phyloP scores from a whole-genome alignment of 177 flowering plant species.

The Tripterygium wilfordii region DNA sequence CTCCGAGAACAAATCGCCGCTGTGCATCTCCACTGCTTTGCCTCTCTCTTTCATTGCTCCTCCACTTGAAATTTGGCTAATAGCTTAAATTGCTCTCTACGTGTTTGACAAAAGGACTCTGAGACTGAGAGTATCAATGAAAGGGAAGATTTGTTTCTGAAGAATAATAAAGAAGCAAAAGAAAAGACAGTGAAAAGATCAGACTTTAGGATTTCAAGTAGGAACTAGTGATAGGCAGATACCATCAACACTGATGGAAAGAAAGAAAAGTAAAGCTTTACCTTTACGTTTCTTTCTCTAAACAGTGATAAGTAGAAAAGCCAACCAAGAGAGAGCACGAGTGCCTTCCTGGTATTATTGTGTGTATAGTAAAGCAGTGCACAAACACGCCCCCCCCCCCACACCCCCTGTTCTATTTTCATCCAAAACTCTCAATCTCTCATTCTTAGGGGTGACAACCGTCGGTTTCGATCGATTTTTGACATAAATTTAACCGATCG shows the following conservation, averaged over 20 bases:
- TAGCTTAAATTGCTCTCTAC: neutral
- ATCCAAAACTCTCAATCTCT: slow-evolving; percentile 1
- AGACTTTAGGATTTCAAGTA: slow-evolving; percentile 1
- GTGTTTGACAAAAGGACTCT: neutral
- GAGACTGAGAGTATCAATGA: too few relatives aligned
- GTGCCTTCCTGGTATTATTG: slow-evolving; percentile 13
- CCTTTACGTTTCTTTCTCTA: slow-evolving; percentile 35
- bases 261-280: slow-evolving; percentile 23
- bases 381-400: neutral
- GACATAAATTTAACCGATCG: too few relatives aligned
- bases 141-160: too few relatives aligned
- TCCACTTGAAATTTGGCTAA: too few relatives aligned
- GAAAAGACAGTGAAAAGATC: neutral
- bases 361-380: slow-evolving; percentile 10
- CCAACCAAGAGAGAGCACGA: slow-evolving; percentile 17
- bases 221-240: slow-evolving; percentile 8
- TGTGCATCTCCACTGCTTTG: slow-evolving; percentile 33
- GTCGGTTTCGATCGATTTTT: too few relatives aligned
- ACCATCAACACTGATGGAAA: too few relatives aligned
- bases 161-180: neutral
- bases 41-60: slow-evolving; percentile 45
- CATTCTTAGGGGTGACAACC: slow-evolving; percentile 5
- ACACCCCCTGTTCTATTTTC: neutral
- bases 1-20: slow-evolving; percentile 4
- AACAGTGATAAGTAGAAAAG: slow-evolving; percentile 1